Evolutionary conservation across 768 basidiomycete species (phyloP).

Genomic region (Termitomyces sp.): DNA sequence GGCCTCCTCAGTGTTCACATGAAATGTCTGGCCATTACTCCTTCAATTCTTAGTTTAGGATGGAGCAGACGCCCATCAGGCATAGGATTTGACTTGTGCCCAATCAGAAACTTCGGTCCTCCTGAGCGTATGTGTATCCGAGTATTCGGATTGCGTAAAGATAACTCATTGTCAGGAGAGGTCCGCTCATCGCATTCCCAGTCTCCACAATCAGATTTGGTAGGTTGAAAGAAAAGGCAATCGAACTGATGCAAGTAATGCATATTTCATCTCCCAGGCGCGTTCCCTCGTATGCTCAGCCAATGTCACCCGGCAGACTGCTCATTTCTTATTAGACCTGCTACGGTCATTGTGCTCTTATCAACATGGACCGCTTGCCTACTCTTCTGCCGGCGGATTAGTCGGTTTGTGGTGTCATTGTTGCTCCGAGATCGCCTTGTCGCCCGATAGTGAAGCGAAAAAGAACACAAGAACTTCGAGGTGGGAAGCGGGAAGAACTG

Average conservation of each 20-base stretch:
- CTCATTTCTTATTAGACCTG: too few species aligned
- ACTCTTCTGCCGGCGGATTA: not conserved
- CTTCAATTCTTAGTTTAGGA: not conserved
- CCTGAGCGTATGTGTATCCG: not conserved
- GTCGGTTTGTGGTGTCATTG: too few species aligned
- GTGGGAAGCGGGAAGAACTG: not conserved
- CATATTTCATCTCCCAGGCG: not conserved
- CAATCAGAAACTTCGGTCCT: not conserved
- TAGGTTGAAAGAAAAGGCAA: constrained; percentile 1
- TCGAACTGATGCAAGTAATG: not conserved
- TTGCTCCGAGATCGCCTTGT: not conserved
- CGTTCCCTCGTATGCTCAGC: not conserved
- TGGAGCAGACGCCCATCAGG: not conserved
- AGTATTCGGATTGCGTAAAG: not conserved
- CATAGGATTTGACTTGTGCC: not conserved
- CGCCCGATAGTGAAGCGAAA: not conserved
- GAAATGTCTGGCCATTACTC: too few species aligned
- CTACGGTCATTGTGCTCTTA: not conserved
- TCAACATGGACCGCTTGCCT: too few species aligned
- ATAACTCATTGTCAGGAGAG: not conserved
- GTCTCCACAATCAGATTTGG: not conserved
- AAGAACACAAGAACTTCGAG: not conserved
- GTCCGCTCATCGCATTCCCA: not conserved
- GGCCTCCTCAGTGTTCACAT: not conserved
- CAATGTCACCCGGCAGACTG: too few species aligned